Conservation (phyloP, 108 stramenopile genomes). For the Cyclotella distinguenda region DNA sequence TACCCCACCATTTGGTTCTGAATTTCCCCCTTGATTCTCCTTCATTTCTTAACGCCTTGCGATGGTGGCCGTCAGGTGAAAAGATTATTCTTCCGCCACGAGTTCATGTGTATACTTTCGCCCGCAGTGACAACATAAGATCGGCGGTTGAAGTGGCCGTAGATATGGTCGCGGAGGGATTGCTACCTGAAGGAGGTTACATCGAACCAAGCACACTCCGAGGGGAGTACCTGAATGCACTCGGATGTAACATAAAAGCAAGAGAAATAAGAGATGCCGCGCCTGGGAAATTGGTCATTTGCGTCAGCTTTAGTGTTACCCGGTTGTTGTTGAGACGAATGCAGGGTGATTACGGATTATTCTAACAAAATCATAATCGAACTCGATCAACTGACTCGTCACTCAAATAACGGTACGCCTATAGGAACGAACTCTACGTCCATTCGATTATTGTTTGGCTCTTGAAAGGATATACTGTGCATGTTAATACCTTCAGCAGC, state of each 20-base stretch:
- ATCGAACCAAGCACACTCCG: slow-evolving; percentile 45
- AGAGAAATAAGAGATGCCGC: slow-evolving; percentile 82
- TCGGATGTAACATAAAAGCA: slow-evolving; percentile 63
- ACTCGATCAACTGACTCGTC: too few relatives aligned
- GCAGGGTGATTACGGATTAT: slow-evolving; percentile 68
- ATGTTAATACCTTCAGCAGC: slow-evolving; percentile 29
- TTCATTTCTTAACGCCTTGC: slow-evolving; percentile 64
- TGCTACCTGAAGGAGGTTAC: slow-evolving; percentile 58
- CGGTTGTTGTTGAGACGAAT: slow-evolving; percentile 61
- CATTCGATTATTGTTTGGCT: too few relatives aligned
- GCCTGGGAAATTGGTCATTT: slow-evolving; percentile 82
- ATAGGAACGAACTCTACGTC: too few relatives aligned
- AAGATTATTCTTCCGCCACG: slow-evolving; percentile 32
- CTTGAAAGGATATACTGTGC: neutral
- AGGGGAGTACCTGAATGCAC: slow-evolving; percentile 59
- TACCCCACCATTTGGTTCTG: slow-evolving; percentile 81
- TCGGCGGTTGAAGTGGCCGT: slow-evolving; percentile 64
- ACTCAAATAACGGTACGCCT: too few relatives aligned
- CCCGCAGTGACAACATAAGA: slow-evolving; percentile 44
- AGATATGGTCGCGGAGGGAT: slow-evolving; percentile 62
- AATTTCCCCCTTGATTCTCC: slow-evolving; percentile 79
- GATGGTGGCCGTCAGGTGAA: slow-evolving; percentile 68
- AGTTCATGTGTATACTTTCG: slow-evolving; percentile 79
- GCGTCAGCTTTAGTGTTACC: slow-evolving; percentile 80
- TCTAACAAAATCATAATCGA: too few relatives aligned